These are phyloP conservation scores for Boletus vinaceobasis DNA, from an alignment of 768 basidiomycete genomes.

Conservation along the genomic window DNA sequence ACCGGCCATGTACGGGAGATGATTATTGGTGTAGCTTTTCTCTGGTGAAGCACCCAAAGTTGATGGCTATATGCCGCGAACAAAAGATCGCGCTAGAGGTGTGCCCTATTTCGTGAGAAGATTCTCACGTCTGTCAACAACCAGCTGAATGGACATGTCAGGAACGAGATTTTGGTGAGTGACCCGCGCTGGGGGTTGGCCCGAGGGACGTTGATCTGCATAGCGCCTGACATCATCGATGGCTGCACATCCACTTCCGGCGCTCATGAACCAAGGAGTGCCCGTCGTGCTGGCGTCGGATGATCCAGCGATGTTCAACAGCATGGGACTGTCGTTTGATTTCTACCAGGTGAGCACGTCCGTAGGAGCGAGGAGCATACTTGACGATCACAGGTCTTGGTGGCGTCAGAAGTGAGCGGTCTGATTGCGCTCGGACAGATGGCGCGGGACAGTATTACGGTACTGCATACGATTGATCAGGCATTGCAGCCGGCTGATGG, in stretches of 20 bases:
- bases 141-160: slow-evolving; percentile 20
- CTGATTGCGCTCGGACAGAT: slow-evolving; percentile 55
- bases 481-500: slow-evolving; percentile 1
- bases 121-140: not conserved
- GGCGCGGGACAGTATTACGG: slow-evolving; percentile 62
- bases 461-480: slow-evolving; percentile 15
- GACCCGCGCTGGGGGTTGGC: not conserved
- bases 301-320: slow-evolving; percentile 71
- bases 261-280: slow-evolving; percentile 64
- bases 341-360: slow-evolving; percentile 56
- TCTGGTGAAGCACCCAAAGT: slow-evolving; percentile 42
- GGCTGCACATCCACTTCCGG: slow-evolving; percentile 69
- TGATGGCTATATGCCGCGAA: slow-evolving; percentile 44
- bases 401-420: slow-evolving; percentile 61
- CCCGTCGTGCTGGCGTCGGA: slow-evolving; percentile 69
- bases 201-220: not conserved
- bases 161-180: slow-evolving; percentile 66
- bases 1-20: not conserved
- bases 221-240: slow-evolving; percentile 76
- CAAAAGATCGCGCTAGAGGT: slow-evolving; percentile 41
- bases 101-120: slow-evolving; percentile 47
- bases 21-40: slow-evolving; percentile 33
- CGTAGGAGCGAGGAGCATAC: not conserved
- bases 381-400: slow-evolving; percentile 44
- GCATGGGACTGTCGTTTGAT: slow-evolving; percentile 71